Percentiles rank a stretch among this genome's conserved stretches.
Conservation (phyloP, 805 yeast species). For the Barnettozyma sucrosica region DNA sequence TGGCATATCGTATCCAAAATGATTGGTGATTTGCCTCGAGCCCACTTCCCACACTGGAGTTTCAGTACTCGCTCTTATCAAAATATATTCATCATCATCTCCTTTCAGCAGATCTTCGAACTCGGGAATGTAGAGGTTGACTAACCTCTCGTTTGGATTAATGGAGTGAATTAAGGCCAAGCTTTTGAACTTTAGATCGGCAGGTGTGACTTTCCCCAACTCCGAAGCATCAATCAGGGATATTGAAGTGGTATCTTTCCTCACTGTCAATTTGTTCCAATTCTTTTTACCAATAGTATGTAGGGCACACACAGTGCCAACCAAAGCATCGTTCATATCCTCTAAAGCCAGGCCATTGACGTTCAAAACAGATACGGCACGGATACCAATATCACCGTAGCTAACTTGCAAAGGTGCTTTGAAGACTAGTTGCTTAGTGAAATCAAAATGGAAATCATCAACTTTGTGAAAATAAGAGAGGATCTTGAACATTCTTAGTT, state of each 20-base stretch:
- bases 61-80: slow-evolving; percentile 61
- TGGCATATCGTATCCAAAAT: slow-evolving; percentile 32
- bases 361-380: slow-evolving; percentile 32
- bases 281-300: slow-evolving; percentile 16
- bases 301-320: slow-evolving; percentile 32
- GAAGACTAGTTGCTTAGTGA: slow-evolving; percentile 34
- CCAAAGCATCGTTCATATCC: slow-evolving; percentile 31
- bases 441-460: slow-evolving; percentile 29
- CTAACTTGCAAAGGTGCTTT: slow-evolving; percentile 37
- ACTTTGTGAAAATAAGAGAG: slow-evolving; percentile 49
- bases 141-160: slow-evolving; percentile 29
- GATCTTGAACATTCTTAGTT: slow-evolving; percentile 45
- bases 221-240: slow-evolving; percentile 21
- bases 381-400: slow-evolving; percentile 33
- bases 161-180: slow-evolving; percentile 66
- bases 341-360: slow-evolving; percentile 28
- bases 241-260: slow-evolving; percentile 15
- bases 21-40: slow-evolving; percentile 19
- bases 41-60: slow-evolving; percentile 53
- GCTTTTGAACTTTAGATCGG: slow-evolving; percentile 35
- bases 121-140: slow-evolving; percentile 56
- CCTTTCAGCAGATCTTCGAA: slow-evolving; percentile 15
- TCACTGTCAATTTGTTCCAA: slow-evolving; percentile 11
- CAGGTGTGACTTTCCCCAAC: slow-evolving; percentile 4
- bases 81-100: slow-evolving; percentile 27